phyloP scores from a whole-genome alignment of 306 rosid genomes.

The Cicer cuneatum region DNA sequence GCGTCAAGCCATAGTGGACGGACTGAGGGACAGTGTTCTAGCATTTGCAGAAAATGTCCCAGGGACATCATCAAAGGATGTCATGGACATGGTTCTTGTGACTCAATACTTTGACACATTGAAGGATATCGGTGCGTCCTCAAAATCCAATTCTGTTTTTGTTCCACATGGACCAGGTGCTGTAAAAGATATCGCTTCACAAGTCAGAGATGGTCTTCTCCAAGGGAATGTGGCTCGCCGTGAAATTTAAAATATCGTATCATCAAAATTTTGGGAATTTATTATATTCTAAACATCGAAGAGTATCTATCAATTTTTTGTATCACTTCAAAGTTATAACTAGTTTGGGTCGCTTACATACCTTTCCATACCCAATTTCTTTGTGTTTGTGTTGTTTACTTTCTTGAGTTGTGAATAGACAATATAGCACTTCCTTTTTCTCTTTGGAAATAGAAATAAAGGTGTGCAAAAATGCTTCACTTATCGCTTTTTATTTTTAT shows the following conservation, averaged over 20 bases:
- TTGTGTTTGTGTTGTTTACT: not conserved
- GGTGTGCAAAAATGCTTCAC: not conserved
- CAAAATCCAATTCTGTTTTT: slow-evolving; percentile 84
- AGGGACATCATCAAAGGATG: slow-evolving; percentile 87
- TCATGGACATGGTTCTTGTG: slow-evolving; percentile 97
- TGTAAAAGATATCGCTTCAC: slow-evolving; percentile 79
- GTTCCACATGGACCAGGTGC: slow-evolving; percentile 98
- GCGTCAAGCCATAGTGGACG: slow-evolving; percentile 94
- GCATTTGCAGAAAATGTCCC: slow-evolving; percentile 88
- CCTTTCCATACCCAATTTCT: not conserved
- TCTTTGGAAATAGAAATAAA: not conserved
- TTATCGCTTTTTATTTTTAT: not conserved
- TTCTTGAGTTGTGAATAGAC: not conserved
- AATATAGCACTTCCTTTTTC: not conserved
- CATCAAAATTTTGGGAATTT: not conserved
- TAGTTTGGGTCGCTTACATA: not conserved
- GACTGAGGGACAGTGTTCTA: slow-evolving; percentile 88
- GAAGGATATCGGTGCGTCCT: slow-evolving; percentile 93
- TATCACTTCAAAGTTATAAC: not conserved
- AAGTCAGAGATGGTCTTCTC: slow-evolving; percentile 89
- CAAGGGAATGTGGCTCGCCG: slow-evolving; percentile 50
- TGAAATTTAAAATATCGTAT: slow-evolving; percentile 19
- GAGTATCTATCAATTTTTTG: not conserved
- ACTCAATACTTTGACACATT: slow-evolving; percentile 94
- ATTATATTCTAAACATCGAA: not conserved